A percentile compares a stretch with the other conserved stretches of the same genome.
These are phyloP conservation scores for Comarum palustre DNA, from an alignment of 306 rosid species.

Conservation along the genomic window DNA sequence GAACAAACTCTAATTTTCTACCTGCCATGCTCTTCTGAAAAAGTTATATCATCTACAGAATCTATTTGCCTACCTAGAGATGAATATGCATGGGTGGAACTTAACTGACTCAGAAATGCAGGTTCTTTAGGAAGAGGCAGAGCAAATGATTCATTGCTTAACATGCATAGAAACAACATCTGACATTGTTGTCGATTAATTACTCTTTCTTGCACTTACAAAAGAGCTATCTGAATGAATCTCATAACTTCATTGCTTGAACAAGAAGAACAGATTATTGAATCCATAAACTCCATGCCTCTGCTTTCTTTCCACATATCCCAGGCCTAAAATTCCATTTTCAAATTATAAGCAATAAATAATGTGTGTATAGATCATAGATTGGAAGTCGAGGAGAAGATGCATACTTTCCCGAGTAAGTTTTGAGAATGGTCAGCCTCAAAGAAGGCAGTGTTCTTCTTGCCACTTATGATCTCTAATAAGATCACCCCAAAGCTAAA, in stretches of 20 bases:
- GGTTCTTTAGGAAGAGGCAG: conserved; percentile 8
- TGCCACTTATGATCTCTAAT: conserved; percentile 17
- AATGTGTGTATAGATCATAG: background rate
- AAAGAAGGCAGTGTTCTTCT: conserved; percentile 15
- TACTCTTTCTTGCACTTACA: conserved; percentile 22
- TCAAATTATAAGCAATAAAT: background rate
- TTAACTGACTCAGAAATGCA: conserved; percentile 10
- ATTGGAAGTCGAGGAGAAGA: background rate
- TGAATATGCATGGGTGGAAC: background rate
- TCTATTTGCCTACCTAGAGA: conserved; percentile 14
- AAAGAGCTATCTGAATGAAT: conserved; percentile 15
- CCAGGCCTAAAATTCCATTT: background rate
- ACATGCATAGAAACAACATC: conserved; percentile 5
- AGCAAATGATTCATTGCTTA: conserved; percentile 9
- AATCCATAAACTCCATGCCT: conserved; percentile 5
- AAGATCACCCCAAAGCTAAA: conserved; percentile 18
- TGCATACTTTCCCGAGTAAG: conserved; percentile 12
- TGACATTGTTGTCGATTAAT: conserved; percentile 8
- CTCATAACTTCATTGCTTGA: conserved; percentile 4
- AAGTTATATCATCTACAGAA: conserved; percentile 3
- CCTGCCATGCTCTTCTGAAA: conserved; percentile 13
- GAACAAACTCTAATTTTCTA: background rate
- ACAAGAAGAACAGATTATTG: background rate
- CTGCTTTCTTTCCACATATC: conserved; percentile 12
- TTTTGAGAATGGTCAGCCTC: background rate